Evolutionary conservation across 1,284 basidiomycete species (phyloP).

Genomic region (Testicularia cyperi): DNA sequence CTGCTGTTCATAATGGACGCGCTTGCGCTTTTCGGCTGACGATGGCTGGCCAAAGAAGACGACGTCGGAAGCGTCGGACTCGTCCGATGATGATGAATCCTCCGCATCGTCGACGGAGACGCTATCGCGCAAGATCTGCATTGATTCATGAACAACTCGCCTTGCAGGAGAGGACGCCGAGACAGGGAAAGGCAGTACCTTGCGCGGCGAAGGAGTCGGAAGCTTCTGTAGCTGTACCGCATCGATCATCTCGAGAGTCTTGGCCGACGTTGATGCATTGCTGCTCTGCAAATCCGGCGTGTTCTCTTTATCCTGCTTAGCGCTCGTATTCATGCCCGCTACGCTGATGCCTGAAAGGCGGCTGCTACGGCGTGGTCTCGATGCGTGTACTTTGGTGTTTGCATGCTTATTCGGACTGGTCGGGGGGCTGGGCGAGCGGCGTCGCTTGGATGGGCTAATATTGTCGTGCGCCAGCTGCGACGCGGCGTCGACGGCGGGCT

Average conservation of each 20-base stretch:
- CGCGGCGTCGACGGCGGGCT: too few species aligned
- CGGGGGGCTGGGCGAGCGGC: too few species aligned
- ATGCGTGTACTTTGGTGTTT: too few species aligned
- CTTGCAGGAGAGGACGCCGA: neutral
- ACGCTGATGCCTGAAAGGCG: neutral
- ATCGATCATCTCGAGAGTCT: neutral
- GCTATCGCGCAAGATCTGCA: neutral
- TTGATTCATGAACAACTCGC: neutral
- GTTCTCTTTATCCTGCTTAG: constrained; percentile 1
- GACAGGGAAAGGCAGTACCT: too few species aligned
- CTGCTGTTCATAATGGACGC: constrained; percentile 33
- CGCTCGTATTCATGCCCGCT: neutral
- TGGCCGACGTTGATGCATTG: neutral
- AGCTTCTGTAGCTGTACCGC: neutral
- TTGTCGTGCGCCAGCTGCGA: too few species aligned
- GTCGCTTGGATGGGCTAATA: too few species aligned
- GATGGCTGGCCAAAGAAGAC: constrained; percentile 43
- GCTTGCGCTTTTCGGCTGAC: constrained; percentile 33
- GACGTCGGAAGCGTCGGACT: constrained; percentile 25
- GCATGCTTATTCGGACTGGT: too few species aligned
- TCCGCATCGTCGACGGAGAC: neutral
- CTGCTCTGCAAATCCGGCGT: neutral
- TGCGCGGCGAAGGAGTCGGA: neutral
- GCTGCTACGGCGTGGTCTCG: neutral
- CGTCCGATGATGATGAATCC: constrained; percentile 15